phyloP scores from a whole-genome alignment of 352 stramenopile genomes.

The Globisporangium canariense region DNA sequence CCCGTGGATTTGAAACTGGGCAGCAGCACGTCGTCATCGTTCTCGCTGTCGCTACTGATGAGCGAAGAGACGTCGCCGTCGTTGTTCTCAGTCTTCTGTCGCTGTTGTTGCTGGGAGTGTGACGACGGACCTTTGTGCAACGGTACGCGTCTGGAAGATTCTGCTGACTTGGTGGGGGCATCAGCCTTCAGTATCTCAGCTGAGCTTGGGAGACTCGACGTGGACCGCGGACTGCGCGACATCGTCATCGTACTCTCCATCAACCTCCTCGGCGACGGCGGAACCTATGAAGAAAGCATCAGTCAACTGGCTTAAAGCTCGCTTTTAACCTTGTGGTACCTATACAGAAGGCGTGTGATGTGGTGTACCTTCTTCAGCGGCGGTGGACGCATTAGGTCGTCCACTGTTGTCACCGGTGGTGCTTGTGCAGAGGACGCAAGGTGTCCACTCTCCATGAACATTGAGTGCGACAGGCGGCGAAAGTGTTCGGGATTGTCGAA shows the following conservation, averaged over 20 bases:
- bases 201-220: constrained; percentile 11
- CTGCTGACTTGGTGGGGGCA: neutral
- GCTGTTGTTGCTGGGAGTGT: constrained; percentile 5
- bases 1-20: constrained; percentile 49
- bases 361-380: constrained; percentile 6
- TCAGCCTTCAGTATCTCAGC: neutral
- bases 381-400: constrained; percentile 39
- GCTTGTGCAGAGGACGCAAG: neutral
- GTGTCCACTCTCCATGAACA: neutral
- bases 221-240: constrained; percentile 22
- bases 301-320: neutral
- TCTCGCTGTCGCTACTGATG: constrained; percentile 80
- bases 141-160: neutral
- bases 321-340: neutral
- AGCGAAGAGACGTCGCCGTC: constrained; percentile 68
- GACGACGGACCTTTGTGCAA: constrained; percentile 1
- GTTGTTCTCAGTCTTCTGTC: constrained; percentile 16
- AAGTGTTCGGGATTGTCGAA: neutral
- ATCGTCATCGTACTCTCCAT: constrained; percentile 25
- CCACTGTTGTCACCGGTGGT: constrained; percentile 16
- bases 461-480: neutral
- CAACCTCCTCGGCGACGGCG: constrained; percentile 6
- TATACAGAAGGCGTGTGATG: too few species aligned
- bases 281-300: neutral
- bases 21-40: constrained; percentile 57